Base-by-base conservation (phyloP, 305 asterid genomes). In the Fraxinus paxiana region DNA sequence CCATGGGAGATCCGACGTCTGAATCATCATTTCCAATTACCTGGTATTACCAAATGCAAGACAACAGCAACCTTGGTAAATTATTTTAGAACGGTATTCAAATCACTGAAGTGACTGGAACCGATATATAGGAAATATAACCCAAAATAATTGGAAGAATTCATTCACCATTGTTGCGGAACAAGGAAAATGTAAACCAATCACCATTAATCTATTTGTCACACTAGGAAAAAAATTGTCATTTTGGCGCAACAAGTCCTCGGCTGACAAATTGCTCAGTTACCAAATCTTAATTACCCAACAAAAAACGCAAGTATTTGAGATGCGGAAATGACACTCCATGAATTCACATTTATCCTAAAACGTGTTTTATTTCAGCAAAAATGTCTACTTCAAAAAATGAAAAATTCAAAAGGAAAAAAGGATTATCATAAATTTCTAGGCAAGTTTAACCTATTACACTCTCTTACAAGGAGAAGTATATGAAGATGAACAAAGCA, bases 11-110 rank as follows among this genome's bases (percentile, higher is more conserved):
- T 73, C 88, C 96, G 82, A 87, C 84, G 82, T 94, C 97, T 82
- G 96, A 88, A 85, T 90, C 97, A 76, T 90, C 93, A 85, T 87
- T 90, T 79, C 85, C 89, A 35, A 89, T 84, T 56, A 88, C 97
- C 99, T 96, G 94, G 75, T 51, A 67, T 73, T 61, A 65, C 83
- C 41, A 91, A 86, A 84, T 80, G 82, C 79, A 67, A 67, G 80
- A 28, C 77, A 73, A 79, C 75, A 73, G 72, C 31, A 85, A 81
- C 7, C 26, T 81, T 15, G 61, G 86, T 30, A 34, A 79, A 75
- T 26, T 26, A 43, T 10, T 77, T 65, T 67, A 17, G 9, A 34
- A 82, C 20, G 56, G 15, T 38, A 46, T 18, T 38, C 51, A 41
- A n/a, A 22, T 81, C 38, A 77, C 6, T 76, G 77, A 75, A 79